Percentiles rank a stretch among this genome's conserved stretches.
Evolutionary conservation across 2,329 filamentous ascomycete genomes (phyloP).

Genomic region (Neospermospora avenae): DNA sequence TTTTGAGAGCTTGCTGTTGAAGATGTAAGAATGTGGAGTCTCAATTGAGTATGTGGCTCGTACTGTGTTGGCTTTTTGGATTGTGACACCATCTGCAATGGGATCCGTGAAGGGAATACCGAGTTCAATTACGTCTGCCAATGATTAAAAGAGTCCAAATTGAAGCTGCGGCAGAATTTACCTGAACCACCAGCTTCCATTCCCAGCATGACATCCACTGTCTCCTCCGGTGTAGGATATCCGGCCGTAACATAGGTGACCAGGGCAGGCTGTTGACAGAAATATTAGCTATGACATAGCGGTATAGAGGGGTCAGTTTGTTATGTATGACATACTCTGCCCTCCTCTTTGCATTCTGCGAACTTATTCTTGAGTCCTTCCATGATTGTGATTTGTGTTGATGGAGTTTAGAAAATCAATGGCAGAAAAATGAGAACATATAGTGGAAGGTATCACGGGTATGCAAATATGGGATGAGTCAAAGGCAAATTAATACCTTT

Average conservation of each 20-base stretch:
- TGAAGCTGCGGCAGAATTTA: constrained; percentile 40
- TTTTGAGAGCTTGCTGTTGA: constrained; percentile 65
- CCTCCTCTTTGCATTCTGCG: constrained; percentile 53
- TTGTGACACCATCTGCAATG: constrained; percentile 95
- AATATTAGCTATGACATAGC: constrained; percentile 15
- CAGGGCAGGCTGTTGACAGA: constrained; percentile 52
- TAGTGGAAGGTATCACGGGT: neutral
- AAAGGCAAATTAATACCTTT: constrained; percentile 9
- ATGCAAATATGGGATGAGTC: constrained; percentile 21
- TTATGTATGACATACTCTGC: constrained; percentile 33
- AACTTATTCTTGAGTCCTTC: constrained; percentile 55
- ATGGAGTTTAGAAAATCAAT: constrained; percentile 19
- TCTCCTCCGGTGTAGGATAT: constrained; percentile 78
- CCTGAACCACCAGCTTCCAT: constrained; percentile 92
- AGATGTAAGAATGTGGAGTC: constrained; percentile 17
- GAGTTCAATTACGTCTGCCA: constrained; percentile 84
- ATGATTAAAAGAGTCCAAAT: constrained; percentile 5
- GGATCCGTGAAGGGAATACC: constrained; percentile 97
- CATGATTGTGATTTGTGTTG: constrained; percentile 25
- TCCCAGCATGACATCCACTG: constrained; percentile 77
- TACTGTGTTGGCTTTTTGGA: constrained; percentile 90
- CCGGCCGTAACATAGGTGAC: constrained; percentile 97
- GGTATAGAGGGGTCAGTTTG: constrained; percentile 1
- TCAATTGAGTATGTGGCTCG: constrained; percentile 22
- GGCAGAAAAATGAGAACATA: constrained; percentile 3